Evolutionary conservation across 1,284 basidiomycete species (phyloP), one percentile per base, ranked within the genome.

Genomic region (Melampsora americana): DNA sequence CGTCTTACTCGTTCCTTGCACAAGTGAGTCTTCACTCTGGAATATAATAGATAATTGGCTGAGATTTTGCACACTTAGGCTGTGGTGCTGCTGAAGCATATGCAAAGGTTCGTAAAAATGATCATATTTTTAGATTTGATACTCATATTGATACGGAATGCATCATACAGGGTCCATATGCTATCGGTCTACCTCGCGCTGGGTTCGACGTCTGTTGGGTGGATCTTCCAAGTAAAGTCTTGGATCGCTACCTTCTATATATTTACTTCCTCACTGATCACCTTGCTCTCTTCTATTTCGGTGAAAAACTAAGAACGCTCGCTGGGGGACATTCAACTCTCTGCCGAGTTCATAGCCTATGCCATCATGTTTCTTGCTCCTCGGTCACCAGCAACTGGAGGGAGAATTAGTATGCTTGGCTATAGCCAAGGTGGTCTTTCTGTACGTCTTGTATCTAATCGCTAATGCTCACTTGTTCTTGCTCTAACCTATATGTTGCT

Each of bases 171-270:
- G 48, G 60, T 11, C 44, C 61, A 6, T 66, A 35, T 26, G 62
- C 50, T 39, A 48, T 50, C 39, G 72, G 59, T 32, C 35, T 73
- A 4, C 70, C 70, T 20, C 80, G 79, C 14, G 71, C 77, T 7
- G 81, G 80, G 5, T 83, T 81, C 77, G 82, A 83, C 61, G 79
- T 83, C 18, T 81, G 81, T 69, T 83, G 79, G 75, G 79, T 83
- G 62, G 80, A 80, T 48, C 78, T 82, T 16, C 83, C 83, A 0
- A 39, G 70, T 73, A 16, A 59, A 61, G 35, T 9, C 35, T 66
- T 26, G 20, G 16, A 48, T 20, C 11, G 39, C 7, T n/a, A 18
- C 5, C n/a, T 9, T 11, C 28, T 16, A 14, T 35, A 16, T 5
- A 32, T 69, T 5, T 35, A 18, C 18, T 26, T 50, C 5, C 44